phyloP scores from a whole-genome alignment of 2,329 filamentous ascomycete species.

The Colletotrichum eleusines region DNA sequence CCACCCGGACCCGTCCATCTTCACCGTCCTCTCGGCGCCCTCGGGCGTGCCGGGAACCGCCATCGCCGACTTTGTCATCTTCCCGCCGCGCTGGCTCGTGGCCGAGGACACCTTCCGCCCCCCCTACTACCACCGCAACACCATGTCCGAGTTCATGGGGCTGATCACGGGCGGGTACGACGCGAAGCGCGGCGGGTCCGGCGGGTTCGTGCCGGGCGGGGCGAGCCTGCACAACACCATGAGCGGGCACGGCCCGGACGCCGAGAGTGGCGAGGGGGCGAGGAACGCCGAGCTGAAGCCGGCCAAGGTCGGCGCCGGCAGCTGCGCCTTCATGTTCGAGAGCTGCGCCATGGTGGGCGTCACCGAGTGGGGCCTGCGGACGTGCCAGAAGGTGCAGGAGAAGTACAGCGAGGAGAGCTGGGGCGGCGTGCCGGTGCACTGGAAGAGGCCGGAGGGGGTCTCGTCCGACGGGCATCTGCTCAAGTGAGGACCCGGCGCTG shows the following conservation, averaged over 20 bases:
- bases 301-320: constrained; percentile 68
- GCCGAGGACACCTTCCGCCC: constrained; percentile 77
- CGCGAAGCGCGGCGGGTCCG: constrained; percentile 66
- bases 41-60: constrained; percentile 72
- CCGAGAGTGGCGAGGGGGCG: constrained; percentile 67
- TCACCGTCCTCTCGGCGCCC: constrained; percentile 76
- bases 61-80: constrained; percentile 78
- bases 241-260: constrained; percentile 75
- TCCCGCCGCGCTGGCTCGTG: constrained; percentile 78
- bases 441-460: constrained; percentile 58
- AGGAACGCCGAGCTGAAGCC: constrained; percentile 66
- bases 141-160: constrained; percentile 75
- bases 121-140: constrained; percentile 80
- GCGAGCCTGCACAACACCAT: constrained; percentile 77
- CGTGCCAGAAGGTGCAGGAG: constrained; percentile 71
- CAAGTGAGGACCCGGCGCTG: constrained; percentile 37
- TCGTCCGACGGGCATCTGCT: constrained; percentile 47
- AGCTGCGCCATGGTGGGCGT: constrained; percentile 78
- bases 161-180: constrained; percentile 71
- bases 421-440: constrained; percentile 75
- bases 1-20: constrained; percentile 84
- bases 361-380: constrained; percentile 74
- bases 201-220: constrained; percentile 70
- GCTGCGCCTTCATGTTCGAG: constrained; percentile 78
- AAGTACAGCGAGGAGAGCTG: constrained; percentile 87